Base-by-base conservation (phyloP, 2,329 filamentous ascomycete genomes). In the Aspergillus uvarum region DNA sequence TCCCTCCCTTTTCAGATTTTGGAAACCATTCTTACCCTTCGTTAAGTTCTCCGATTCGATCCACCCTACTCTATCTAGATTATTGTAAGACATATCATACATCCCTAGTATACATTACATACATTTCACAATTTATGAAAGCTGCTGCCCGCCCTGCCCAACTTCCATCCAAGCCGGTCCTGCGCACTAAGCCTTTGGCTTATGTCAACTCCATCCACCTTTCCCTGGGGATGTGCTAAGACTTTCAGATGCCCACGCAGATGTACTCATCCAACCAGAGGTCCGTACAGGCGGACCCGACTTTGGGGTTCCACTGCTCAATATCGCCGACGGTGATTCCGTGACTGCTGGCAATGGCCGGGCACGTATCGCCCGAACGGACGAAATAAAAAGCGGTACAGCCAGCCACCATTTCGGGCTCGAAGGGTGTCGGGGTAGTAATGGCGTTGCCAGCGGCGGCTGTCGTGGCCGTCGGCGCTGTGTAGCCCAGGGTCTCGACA, bases 181-280 rank as follows among this genome's bases (percentile, higher is more conserved):
- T 35, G 32, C 32, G 14, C 32, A 35, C 32, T 16, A 16, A 16
- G 32, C 32, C 32, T 35, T 35, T 35, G 5, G 32, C 32, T 35
- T 14, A 16, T 35, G 32, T 35, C 32, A 16, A 35, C 32, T 16
- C 32, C 32, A 35, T 35, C 12, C 32, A 16, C 12, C 32, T 35
- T 35, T 16, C 32, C 32, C 12, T 35, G 32, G 32, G 32, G 12
- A 35, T 35, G 12, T 35, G 32, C 5, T 35, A 35, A 35, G 32
- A 5, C 32, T 42, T 2, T 42, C 38, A 77, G 62, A 60, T 38
- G 4, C 49, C 58, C 1, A 56, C 29, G 19, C 58, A 56, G 29
- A 60, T 51, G 19, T 53, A 60, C 4, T 60, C 51, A 21, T 51
- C 29, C 16, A 47, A 19, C 53, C 49, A 38, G n/a, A 60, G 38